Evolutionary conservation across 2,329 filamentous ascomycete genomes (phyloP).

Genomic region (Rasamsonia emersonii): DNA sequence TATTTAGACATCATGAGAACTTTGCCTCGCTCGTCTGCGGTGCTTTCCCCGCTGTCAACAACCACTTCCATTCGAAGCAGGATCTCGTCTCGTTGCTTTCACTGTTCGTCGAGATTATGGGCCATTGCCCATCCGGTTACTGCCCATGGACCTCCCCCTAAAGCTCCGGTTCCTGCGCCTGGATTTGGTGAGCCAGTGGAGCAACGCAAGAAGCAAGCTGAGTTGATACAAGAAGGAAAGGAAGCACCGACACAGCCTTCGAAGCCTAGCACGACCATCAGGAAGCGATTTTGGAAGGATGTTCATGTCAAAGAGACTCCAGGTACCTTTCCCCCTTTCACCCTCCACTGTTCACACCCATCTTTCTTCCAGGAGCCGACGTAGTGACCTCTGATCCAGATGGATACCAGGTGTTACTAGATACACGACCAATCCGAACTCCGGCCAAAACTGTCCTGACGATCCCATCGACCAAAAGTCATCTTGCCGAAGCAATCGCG

Average conservation of each 20-base stretch:
- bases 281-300: slow-evolving; percentile 82
- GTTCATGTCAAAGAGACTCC: slow-evolving; percentile 61
- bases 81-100: slow-evolving; percentile 29
- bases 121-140: slow-evolving; percentile 52
- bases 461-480: slow-evolving; percentile 65
- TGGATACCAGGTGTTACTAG: slow-evolving; percentile 61
- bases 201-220: slow-evolving; percentile 43
- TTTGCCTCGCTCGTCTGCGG: too few species aligned
- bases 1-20: too few species aligned
- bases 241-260: slow-evolving; percentile 30
- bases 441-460: slow-evolving; percentile 63
- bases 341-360: slow-evolving; percentile 14
- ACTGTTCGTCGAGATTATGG: slow-evolving; percentile 27
- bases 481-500: slow-evolving; percentile 77
- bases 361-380: neutral
- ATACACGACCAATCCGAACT: slow-evolving; percentile 69
- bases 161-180: slow-evolving; percentile 44
- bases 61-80: too few species aligned
- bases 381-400: slow-evolving; percentile 21
- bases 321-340: slow-evolving; percentile 38
- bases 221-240: slow-evolving; percentile 39
- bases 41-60: too few species aligned
- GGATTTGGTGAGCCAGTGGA: slow-evolving; percentile 41
- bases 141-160: slow-evolving; percentile 52
- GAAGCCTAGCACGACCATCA: slow-evolving; percentile 37